Percentiles rank a stretch among this genome's conserved stretches.
Evolutionary conservation across 169 alveolate genomes (phyloP).

Genomic region (Plasmodium knowlesi): DNA sequence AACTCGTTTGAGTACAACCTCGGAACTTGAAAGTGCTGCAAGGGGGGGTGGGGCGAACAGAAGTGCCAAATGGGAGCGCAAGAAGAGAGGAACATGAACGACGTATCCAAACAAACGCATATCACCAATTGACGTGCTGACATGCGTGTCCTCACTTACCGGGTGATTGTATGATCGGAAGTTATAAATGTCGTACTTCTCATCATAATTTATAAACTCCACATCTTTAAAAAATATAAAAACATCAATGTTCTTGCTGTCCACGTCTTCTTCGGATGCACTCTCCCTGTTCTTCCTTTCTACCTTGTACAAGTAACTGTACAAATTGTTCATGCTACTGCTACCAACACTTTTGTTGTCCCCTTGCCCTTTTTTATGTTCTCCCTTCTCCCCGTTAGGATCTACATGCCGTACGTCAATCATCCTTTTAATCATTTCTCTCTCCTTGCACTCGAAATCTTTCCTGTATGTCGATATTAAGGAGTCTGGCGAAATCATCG

Average conservation of each 20-base stretch:
- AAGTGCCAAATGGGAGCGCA: background rate
- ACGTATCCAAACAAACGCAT: background rate
- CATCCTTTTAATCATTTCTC: slow-evolving; percentile 52
- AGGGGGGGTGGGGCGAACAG: background rate
- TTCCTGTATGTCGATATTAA: slow-evolving; percentile 26
- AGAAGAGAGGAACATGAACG: background rate
- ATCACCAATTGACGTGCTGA: background rate
- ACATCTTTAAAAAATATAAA: slow-evolving; percentile 46
- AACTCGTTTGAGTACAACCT: slow-evolving; percentile 45
- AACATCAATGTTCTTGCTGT: slow-evolving; percentile 23
- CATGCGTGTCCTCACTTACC: slow-evolving; percentile 23
- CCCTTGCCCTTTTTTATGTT: background rate
- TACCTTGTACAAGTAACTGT: slow-evolving; percentile 54
- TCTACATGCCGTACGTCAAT: slow-evolving; percentile 26
- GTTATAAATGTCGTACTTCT: slow-evolving; percentile 51
- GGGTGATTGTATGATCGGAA: slow-evolving; percentile 63
- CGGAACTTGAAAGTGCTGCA: slow-evolving; percentile 28
- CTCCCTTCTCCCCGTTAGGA: background rate
- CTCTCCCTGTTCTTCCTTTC: slow-evolving; percentile 13
- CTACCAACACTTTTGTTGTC: background rate
- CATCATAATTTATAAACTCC: slow-evolving; percentile 65
- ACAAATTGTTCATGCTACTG: slow-evolving; percentile 5
- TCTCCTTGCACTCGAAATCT: slow-evolving; percentile 51
- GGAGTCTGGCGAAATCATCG: slow-evolving; percentile 47
- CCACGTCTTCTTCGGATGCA: background rate